These are phyloP conservation scores for Sugiyamaella sp. DNA, from an alignment of 1,139 yeast species.

Conservation along the genomic window DNA sequence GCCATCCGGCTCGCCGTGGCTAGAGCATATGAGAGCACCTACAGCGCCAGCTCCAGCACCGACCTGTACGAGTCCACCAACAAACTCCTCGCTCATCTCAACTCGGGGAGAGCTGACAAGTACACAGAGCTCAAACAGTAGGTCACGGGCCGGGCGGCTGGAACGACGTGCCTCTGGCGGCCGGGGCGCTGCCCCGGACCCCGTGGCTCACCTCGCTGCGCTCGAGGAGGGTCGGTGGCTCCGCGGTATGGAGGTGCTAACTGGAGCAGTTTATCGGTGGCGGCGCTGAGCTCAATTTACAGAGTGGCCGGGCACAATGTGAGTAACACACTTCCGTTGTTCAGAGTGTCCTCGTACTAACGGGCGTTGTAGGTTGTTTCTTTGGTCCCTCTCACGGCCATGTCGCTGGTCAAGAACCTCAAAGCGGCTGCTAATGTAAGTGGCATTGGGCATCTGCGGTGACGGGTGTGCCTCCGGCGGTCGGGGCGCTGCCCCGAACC, in stretches of 20 bases:
- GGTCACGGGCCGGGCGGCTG: slow-evolving; percentile 23
- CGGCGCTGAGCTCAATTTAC: slow-evolving; percentile 33
- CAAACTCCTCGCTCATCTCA: slow-evolving; percentile 33
- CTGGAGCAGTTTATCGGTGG: slow-evolving; percentile 31
- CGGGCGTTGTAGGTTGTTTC: slow-evolving; percentile 35
- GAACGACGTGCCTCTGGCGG: background rate
- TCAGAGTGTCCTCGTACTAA: background rate
- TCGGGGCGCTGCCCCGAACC: too few relatives aligned
- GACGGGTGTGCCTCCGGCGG: too few relatives aligned
- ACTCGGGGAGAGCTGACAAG: slow-evolving; percentile 39
- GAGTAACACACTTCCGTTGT: slow-evolving; percentile 17
- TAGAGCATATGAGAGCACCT: slow-evolving; percentile 29
- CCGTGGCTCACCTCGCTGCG: background rate
- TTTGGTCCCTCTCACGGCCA: slow-evolving; percentile 39
- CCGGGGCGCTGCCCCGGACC: background rate
- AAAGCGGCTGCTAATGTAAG: slow-evolving; percentile 36
- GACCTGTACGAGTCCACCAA: slow-evolving; percentile 40
- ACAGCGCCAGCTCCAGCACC: slow-evolving; percentile 27
- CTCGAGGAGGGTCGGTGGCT: too few relatives aligned
- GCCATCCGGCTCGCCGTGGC: slow-evolving; percentile 33
- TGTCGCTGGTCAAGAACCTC: slow-evolving; percentile 37
- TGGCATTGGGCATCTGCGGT: background rate
- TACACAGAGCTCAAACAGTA: slow-evolving; percentile 37
- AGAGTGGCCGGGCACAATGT: slow-evolving; percentile 37
- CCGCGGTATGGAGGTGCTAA: background rate